Evolutionary conservation across 805 yeast species (phyloP).

Genomic region (Schizosaccharomyces lindneri): DNA sequence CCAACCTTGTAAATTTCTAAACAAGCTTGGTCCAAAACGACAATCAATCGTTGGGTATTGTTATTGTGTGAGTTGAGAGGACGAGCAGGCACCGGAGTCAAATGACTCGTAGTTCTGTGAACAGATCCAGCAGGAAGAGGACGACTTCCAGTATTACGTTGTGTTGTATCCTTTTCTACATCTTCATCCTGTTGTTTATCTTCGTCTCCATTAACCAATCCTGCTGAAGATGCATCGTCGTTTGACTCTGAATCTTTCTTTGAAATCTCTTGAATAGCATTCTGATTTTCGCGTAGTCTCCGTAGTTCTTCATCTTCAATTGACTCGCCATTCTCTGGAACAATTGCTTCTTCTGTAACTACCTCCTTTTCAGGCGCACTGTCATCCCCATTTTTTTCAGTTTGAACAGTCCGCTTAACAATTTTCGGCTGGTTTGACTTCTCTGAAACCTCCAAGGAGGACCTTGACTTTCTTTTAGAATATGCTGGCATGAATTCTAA

Average conservation of each 20-base stretch:
- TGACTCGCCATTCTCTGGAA: not conserved
- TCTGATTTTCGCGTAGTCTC: not conserved
- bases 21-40: slow-evolving; percentile 89
- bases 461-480: not conserved
- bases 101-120: not conserved
- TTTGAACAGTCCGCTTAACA: not conserved
- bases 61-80: not conserved
- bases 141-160: not conserved
- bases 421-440: not conserved
- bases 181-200: not conserved
- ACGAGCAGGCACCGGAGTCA: not conserved
- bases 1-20: slow-evolving; percentile 83
- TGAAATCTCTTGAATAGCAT: not conserved
- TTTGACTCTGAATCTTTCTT: not conserved
- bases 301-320: not conserved
- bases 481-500: not conserved
- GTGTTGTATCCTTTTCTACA: not conserved
- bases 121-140: slow-evolving; percentile 1
- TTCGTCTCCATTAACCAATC: not conserved
- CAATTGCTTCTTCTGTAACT: no score
- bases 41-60: slow-evolving; percentile 44
- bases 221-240: not conserved
- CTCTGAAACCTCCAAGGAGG: not conserved
- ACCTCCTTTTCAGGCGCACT: not conserved
- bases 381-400: not conserved